Evolutionary conservation across 352 stramenopile species (phyloP).

Genomic region (Pythium utonaiense): DNA sequence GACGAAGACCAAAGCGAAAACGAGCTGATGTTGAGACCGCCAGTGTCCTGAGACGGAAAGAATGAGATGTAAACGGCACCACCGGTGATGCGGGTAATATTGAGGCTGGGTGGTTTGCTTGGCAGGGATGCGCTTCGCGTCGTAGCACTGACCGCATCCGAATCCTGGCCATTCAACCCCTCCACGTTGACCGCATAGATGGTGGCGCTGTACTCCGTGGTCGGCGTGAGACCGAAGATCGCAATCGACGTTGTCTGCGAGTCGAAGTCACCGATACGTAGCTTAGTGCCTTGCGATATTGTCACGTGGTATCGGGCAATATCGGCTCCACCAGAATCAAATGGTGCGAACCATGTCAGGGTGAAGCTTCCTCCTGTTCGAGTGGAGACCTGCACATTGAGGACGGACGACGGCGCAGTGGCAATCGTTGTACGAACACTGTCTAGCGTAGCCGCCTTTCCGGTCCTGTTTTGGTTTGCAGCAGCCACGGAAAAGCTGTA

Average conservation of each 20-base stretch:
- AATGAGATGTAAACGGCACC: constrained; percentile 40
- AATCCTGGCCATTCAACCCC: constrained; percentile 24
- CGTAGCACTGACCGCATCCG: constrained; percentile 19
- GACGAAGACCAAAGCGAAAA: constrained; percentile 34
- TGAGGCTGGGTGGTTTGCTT: constrained; percentile 29
- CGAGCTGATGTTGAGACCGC: constrained; percentile 28
- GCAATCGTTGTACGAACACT: constrained; percentile 24
- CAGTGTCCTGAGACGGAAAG: constrained; percentile 30
- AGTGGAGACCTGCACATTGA: constrained; percentile 23
- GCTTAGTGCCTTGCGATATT: not conserved
- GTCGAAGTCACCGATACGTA: not conserved
- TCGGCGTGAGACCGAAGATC: constrained; percentile 29
- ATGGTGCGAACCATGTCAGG: constrained; percentile 39
- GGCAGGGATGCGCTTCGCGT: constrained; percentile 35
- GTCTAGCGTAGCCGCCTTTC: constrained; percentile 17
- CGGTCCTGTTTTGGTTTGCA: constrained; percentile 21
- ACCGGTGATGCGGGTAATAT: constrained; percentile 30
- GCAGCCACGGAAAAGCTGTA: constrained; percentile 35
- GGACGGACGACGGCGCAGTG: constrained; percentile 28
- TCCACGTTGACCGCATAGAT: constrained; percentile 36
- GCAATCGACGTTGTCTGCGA: constrained; percentile 7
- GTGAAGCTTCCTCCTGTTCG: constrained; percentile 39
- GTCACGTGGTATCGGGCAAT: constrained; percentile 34
- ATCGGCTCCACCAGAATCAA: constrained; percentile 36
- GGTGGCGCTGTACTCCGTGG: constrained; percentile 31